A percentile compares a stretch with the other conserved stretches of the same genome.
Evolutionary conservation across 139 green algal genomes (phyloP).

Genomic region (Trebouxia sp.): DNA sequence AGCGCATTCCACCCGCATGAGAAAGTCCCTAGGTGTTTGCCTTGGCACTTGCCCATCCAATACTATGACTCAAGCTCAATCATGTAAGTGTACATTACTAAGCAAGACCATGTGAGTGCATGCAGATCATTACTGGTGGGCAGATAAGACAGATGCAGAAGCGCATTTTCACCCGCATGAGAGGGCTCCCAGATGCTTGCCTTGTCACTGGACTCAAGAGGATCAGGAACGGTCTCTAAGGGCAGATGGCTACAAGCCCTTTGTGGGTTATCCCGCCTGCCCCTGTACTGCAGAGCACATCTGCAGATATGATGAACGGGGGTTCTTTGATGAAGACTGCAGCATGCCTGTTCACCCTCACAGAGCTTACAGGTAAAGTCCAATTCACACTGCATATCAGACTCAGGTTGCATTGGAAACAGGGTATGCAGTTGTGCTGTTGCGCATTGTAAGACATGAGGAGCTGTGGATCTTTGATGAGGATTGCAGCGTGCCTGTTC

Average conservation of each 20-base stretch:
- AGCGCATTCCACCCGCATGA: no score
- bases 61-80: no score
- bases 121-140: constrained; percentile 24
- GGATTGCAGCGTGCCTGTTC: no score
- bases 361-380: constrained; percentile 22
- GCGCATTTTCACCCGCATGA: neutral
- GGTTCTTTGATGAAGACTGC: constrained; percentile 33
- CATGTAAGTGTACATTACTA: neutral
- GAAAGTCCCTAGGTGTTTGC: no score
- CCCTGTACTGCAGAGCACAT: constrained; percentile 41
- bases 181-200: constrained; percentile 8
- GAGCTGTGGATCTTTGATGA: no score
- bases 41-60: no score
- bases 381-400: neutral
- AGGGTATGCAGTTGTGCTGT: neutral
- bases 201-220: constrained; percentile 7
- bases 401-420: neutral
- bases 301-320: constrained; percentile 22
- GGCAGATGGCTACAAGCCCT: constrained; percentile 14
- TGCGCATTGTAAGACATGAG: no score
- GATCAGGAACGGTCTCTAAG: neutral
- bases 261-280: constrained; percentile 25
- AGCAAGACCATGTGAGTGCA: neutral
- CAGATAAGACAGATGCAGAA: neutral
- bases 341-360: constrained; percentile 23